phyloP scores from a whole-genome alignment of 2,329 filamentous ascomycete genomes.

The Chalaropsis thielavioides region DNA sequence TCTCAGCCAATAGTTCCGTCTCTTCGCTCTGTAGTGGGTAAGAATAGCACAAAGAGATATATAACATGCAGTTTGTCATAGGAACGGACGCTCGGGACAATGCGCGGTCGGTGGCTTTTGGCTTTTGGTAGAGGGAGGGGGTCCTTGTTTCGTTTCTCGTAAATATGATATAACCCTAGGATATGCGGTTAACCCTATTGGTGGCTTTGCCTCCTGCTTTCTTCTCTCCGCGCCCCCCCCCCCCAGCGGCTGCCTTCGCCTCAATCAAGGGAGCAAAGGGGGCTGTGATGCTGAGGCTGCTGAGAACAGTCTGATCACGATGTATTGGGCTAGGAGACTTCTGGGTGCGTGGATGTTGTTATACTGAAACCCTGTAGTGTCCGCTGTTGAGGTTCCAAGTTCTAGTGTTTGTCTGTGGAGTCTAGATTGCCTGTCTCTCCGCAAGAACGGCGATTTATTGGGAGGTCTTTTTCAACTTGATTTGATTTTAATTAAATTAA shows the following conservation, averaged over 20 bases:
- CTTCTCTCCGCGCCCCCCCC: too few species aligned
- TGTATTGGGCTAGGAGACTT: too few species aligned
- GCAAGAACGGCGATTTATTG: neutral
- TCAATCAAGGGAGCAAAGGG: too few species aligned
- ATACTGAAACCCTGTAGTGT: neutral
- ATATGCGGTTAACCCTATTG: too few species aligned
- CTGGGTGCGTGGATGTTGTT: too few species aligned
- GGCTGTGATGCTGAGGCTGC: too few species aligned
- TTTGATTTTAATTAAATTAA: neutral
- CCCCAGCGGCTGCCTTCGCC: neutral
- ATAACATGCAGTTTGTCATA: neutral
- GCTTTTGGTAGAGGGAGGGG: neutral
- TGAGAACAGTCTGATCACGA: too few species aligned
- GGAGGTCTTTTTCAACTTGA: neutral
- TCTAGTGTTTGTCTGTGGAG: too few species aligned
- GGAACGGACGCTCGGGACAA: neutral
- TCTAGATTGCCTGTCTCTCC: neutral
- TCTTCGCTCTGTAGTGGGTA: neutral
- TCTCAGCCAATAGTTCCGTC: neutral
- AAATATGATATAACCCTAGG: neutral
- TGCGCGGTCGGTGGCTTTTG: constrained; percentile 1
- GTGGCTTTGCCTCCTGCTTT: too few species aligned
- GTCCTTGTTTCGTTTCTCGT: neutral
- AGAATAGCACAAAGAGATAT: neutral
- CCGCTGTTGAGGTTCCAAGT: too few species aligned